Conservation (phyloP, 192 early-diverging fungal genomes). For the Radiomyces spectabilis region DNA sequence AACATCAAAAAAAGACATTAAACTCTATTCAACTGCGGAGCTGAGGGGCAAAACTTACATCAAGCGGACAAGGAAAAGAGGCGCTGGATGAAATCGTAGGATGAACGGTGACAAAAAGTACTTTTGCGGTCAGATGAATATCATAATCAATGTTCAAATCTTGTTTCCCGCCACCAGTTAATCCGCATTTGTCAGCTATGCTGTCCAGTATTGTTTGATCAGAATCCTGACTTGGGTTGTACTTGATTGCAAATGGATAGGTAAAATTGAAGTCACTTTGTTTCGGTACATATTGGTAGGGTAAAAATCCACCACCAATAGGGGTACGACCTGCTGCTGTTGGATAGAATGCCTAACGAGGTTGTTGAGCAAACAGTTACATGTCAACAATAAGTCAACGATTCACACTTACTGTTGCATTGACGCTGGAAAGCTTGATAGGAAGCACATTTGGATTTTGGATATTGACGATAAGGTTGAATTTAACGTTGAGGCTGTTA, state of each 20-base stretch:
- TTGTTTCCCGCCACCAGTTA: conserved; percentile 5
- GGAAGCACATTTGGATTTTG: conserved; percentile 34
- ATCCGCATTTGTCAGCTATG: conserved; percentile 30
- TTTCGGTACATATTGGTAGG: conserved; percentile 22
- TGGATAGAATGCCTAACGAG: conserved; percentile 44
- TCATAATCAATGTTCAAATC: conserved; percentile 34
- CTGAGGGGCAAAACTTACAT: conserved; percentile 9
- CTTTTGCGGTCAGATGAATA: conserved; percentile 29
- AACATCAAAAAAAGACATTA: not conserved
- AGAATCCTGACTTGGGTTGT: conserved; percentile 21
- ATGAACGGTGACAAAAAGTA: conserved; percentile 29
- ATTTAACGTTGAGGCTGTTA: conserved; percentile 23
- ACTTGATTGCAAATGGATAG: conserved; percentile 39
- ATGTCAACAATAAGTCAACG: not conserved
- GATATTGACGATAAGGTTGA: conserved; percentile 25
- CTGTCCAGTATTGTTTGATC: conserved; percentile 27
- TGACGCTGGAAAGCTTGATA: conserved; percentile 32
- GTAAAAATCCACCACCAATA: conserved; percentile 39
- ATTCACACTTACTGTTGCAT: conserved; percentile 37
- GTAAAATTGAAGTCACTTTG: conserved; percentile 25
- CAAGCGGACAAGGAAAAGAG: conserved; percentile 20
- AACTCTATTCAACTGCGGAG: too few species aligned
- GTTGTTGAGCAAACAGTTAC: not conserved
- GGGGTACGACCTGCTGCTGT: conserved; percentile 4
- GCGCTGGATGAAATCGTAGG: conserved; percentile 28